These are phyloP conservation scores for Monilinia aucupariae DNA, from an alignment of 2,329 filamentous ascomycete species.

Conservation along the genomic window DNA sequence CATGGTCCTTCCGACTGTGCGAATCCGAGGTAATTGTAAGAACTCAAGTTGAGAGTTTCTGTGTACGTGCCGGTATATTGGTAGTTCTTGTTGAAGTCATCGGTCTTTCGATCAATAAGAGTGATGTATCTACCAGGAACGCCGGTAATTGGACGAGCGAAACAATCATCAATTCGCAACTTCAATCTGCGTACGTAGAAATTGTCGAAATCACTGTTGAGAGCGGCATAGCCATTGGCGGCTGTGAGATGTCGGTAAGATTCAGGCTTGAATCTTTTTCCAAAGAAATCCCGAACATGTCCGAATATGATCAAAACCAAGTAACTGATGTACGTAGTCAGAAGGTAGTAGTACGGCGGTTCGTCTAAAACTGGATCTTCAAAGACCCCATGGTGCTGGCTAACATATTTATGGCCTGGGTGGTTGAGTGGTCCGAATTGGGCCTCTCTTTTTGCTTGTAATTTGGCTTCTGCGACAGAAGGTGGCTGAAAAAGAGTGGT, in stretches of 20 bases:
- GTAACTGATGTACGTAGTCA: constrained; percentile 98
- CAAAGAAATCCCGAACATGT: constrained; percentile 94
- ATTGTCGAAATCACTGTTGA: constrained; percentile 98
- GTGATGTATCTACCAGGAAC: constrained; percentile 94
- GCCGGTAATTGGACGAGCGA: constrained; percentile 84
- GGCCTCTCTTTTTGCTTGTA: constrained; percentile 71
- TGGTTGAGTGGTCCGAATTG: constrained; percentile 86
- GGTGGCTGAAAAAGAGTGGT: constrained; percentile 84
- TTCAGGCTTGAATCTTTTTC: constrained; percentile 86
- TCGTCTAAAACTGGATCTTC: constrained; percentile 86
- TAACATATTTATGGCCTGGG: constrained; percentile 79
- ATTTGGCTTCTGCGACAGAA: constrained; percentile 73
- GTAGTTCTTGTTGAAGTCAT: constrained; percentile 89
- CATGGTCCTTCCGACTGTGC: constrained; percentile 96
- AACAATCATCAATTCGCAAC: constrained; percentile 93
- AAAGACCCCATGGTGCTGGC: constrained; percentile 74
- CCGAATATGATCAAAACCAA: constrained; percentile 92
- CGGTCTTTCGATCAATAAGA: constrained; percentile 80
- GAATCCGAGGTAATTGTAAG: constrained; percentile 98
- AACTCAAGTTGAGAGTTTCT: constrained; percentile 97
- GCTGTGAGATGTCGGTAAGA: constrained; percentile 75
- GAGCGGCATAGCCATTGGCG: constrained; percentile 82
- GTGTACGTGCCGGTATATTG: constrained; percentile 83
- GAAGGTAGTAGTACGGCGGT: constrained; percentile 91
- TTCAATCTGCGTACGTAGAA: constrained; percentile 94